Evolutionary conservation across 768 basidiomycete species (phyloP).

Genomic region (Suillus plorans): DNA sequence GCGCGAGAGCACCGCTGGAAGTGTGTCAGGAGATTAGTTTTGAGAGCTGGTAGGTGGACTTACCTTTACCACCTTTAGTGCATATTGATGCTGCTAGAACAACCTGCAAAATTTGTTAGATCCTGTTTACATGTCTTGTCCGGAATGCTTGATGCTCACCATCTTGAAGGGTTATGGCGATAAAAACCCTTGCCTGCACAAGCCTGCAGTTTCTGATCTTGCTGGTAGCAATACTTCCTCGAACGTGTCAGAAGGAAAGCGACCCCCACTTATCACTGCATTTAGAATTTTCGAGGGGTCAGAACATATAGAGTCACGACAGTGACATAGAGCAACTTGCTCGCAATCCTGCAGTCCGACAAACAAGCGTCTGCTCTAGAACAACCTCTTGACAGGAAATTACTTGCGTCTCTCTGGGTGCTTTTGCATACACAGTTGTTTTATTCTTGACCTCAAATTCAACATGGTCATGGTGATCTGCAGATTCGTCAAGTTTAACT

Average conservation of each 20-base stretch:
- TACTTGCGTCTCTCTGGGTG: neutral
- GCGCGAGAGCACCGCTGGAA: conserved; percentile 87
- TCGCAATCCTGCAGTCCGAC: neutral
- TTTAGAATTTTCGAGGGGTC: neutral
- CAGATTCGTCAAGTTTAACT: neutral
- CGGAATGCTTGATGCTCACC: neutral
- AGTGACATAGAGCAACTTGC: neutral
- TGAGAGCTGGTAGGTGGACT: conserved; percentile 24
- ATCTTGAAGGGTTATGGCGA: neutral
- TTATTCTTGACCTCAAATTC: neutral
- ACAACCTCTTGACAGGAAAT: neutral
- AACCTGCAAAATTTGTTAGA: conserved; percentile 49
- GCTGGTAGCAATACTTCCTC: neutral
- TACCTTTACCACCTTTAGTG: conserved; percentile 91
- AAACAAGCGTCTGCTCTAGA: neutral
- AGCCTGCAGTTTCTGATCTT: neutral
- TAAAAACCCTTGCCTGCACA: neutral
- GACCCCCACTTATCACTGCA: neutral
- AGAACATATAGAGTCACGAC: neutral
- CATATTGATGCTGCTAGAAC: conserved; percentile 94
- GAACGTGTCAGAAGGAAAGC: neutral
- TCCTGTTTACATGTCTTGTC: neutral
- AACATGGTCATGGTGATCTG: too few species aligned
- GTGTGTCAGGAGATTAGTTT: conserved; percentile 3
- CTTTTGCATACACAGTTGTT: neutral